Evolutionary conservation across 352 stramenopile species (phyloP).

Genomic region (Phytophthora ohioensis): DNA sequence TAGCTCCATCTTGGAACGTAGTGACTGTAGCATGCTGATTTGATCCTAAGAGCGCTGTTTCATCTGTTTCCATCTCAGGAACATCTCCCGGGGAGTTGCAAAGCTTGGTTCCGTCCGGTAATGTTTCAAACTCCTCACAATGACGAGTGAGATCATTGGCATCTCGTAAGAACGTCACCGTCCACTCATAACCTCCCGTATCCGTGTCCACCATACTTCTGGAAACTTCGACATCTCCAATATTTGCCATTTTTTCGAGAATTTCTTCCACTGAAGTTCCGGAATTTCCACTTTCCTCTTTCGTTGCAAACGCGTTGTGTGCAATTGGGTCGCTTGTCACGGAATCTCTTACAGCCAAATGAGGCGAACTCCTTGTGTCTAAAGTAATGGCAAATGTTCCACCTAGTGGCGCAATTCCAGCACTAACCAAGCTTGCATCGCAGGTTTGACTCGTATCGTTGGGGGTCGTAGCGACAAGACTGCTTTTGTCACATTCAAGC

Average conservation of each 20-base stretch:
- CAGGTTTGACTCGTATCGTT: constrained; percentile 65
- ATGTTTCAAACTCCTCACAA: constrained; percentile 74
- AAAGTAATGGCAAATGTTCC: constrained; percentile 93
- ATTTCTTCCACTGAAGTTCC: constrained; percentile 96
- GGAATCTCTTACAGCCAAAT: constrained; percentile 74
- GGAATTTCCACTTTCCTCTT: constrained; percentile 88
- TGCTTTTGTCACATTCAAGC: constrained; percentile 63
- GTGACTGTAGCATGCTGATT: constrained; percentile 37
- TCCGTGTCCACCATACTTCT: constrained; percentile 81
- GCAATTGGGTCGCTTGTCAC: constrained; percentile 87
- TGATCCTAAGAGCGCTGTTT: constrained; percentile 39
- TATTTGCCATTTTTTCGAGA: constrained; percentile 93
- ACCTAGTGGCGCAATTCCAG: constrained; percentile 85
- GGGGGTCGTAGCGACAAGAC: constrained; percentile 58
- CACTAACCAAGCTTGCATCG: constrained; percentile 22
- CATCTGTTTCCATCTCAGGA: constrained; percentile 66
- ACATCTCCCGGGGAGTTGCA: constrained; percentile 96
- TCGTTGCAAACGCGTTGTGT: constrained; percentile 93
- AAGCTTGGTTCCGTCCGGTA: constrained; percentile 48
- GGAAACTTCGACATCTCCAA: constrained; percentile 94
- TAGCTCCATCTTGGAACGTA: constrained; percentile 60
- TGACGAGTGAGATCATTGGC: constrained; percentile 43
- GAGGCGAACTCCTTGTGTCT: constrained; percentile 71
- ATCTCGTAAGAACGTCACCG: constrained; percentile 95
- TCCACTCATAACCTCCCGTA: constrained; percentile 96